phyloP scores from a whole-genome alignment of 2,329 filamentous ascomycete species.

The Fusarium brevicatenulatum region DNA sequence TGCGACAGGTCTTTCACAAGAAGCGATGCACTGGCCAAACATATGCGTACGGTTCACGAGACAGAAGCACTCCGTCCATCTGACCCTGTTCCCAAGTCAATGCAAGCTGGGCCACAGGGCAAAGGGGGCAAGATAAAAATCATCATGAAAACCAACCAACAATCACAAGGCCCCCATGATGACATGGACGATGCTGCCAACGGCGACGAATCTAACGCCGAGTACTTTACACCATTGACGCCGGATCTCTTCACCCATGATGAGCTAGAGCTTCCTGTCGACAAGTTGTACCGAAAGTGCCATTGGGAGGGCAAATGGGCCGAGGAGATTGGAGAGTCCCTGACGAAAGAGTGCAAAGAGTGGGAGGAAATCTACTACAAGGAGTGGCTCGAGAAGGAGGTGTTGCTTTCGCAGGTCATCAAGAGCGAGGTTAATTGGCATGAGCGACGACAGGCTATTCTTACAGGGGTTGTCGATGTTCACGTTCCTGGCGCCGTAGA shows the following conservation, averaged over 20 bases:
- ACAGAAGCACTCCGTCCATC: slow-evolving; percentile 89
- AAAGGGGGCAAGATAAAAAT: slow-evolving; percentile 69
- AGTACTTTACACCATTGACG: slow-evolving; percentile 66
- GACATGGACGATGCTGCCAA: slow-evolving; percentile 65
- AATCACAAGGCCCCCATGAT: slow-evolving; percentile 65
- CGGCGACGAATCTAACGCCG: slow-evolving; percentile 66
- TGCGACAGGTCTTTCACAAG: slow-evolving; percentile 97
- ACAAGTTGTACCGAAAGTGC: slow-evolving; percentile 74
- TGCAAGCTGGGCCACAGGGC: slow-evolving; percentile 59
- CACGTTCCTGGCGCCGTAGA: slow-evolving; percentile 51
- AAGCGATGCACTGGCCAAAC: slow-evolving; percentile 94
- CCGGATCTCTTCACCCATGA: slow-evolving; percentile 71
- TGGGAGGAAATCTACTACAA: slow-evolving; percentile 74
- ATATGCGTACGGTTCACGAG: slow-evolving; percentile 98
- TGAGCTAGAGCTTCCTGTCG: slow-evolving; percentile 69
- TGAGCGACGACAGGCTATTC: slow-evolving; percentile 64
- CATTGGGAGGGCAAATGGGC: slow-evolving; percentile 79
- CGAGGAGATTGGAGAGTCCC: slow-evolving; percentile 70
- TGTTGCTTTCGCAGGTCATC: slow-evolving; percentile 78
- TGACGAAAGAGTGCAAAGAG: slow-evolving; percentile 72
- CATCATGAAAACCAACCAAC: slow-evolving; percentile 70
- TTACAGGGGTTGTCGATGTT: slow-evolving; percentile 60
- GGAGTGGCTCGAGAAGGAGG: slow-evolving; percentile 84
- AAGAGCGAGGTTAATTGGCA: slow-evolving; percentile 74
- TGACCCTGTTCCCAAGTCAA: slow-evolving; percentile 77